These are phyloP conservation scores for Heliosperma pusillum DNA, from an alignment of 148 eudicot species.

Conservation along the genomic window DNA sequence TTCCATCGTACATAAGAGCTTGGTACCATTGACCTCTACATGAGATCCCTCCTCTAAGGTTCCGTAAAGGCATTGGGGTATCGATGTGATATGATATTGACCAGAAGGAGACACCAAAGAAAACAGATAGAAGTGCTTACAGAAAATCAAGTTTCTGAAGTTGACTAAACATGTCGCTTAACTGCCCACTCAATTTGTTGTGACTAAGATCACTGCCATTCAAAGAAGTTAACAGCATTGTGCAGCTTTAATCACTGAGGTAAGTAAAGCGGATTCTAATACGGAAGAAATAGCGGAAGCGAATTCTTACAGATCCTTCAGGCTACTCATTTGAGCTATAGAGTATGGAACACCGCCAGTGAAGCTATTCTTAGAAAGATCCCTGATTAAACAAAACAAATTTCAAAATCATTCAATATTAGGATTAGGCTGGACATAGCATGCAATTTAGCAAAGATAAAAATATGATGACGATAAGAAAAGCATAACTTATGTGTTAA, in stretches of 20 bases:
- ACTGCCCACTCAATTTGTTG: slow-evolving; percentile 54
- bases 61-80: neutral
- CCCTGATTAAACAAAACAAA: slow-evolving; percentile 32
- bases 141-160: slow-evolving; percentile 48
- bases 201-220: slow-evolving; percentile 49
- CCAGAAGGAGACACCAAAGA: neutral
- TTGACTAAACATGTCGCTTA: slow-evolving; percentile 52
- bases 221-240: slow-evolving; percentile 11
- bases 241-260: too few species aligned
- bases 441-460: neutral
- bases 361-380: slow-evolving; percentile 52
- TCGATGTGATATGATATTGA: neutral
- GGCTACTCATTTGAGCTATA: slow-evolving; percentile 48
- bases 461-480: neutral
- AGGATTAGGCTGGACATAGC: neutral
- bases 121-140: slow-evolving; percentile 36
- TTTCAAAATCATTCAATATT: neutral
- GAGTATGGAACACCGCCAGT: slow-evolving; percentile 56
- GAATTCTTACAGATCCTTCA: slow-evolving; percentile 48
- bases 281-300: slow-evolving; percentile 2
- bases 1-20: too few species aligned
- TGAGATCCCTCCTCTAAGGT: neutral
- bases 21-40: neutral
- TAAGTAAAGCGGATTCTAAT: slow-evolving; percentile 2
- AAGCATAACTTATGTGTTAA: too few species aligned